These are phyloP conservation scores for Penicillium janthinellum DNA, from an alignment of 2,329 filamentous ascomycete genomes.

Conservation along the genomic window DNA sequence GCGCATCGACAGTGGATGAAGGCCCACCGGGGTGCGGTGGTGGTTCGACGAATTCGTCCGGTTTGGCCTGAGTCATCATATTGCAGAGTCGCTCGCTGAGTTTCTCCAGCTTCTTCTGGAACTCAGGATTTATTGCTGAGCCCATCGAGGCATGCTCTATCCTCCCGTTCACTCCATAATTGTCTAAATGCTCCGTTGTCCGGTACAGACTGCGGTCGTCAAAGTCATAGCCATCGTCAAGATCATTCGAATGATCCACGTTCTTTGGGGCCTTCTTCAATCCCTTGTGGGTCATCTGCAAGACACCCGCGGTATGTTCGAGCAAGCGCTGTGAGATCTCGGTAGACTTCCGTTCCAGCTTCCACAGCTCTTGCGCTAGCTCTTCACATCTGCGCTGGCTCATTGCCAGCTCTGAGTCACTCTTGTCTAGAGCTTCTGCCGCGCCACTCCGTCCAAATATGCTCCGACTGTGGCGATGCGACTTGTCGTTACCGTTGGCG, in stretches of 20 bases:
- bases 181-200: constrained; percentile 66
- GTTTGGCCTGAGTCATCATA: constrained; percentile 58
- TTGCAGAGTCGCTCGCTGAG: constrained; percentile 69
- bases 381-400: constrained; percentile 84
- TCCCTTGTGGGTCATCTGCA: constrained; percentile 84
- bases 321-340: constrained; percentile 74
- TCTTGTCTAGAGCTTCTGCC: constrained; percentile 49
- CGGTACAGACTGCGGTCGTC: constrained; percentile 76
- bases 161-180: constrained; percentile 34
- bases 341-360: constrained; percentile 74
- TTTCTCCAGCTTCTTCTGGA: constrained; percentile 67
- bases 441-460: constrained; percentile 50
- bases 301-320: constrained; percentile 87
- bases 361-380: constrained; percentile 76
- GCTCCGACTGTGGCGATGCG: constrained; percentile 55
- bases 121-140: constrained; percentile 55
- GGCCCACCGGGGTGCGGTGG: constrained; percentile 37
- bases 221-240: constrained; percentile 69
- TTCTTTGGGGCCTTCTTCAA: constrained; percentile 61
- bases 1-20: constrained; percentile 48
- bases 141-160: constrained; percentile 19
- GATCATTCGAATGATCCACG: constrained; percentile 69
- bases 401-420: constrained; percentile 72
- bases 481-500: constrained; percentile 41
- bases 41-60: constrained; percentile 39